Evolutionary conservation across 768 basidiomycete species (phyloP).

Genomic region (Phlebiopsis gigantea): DNA sequence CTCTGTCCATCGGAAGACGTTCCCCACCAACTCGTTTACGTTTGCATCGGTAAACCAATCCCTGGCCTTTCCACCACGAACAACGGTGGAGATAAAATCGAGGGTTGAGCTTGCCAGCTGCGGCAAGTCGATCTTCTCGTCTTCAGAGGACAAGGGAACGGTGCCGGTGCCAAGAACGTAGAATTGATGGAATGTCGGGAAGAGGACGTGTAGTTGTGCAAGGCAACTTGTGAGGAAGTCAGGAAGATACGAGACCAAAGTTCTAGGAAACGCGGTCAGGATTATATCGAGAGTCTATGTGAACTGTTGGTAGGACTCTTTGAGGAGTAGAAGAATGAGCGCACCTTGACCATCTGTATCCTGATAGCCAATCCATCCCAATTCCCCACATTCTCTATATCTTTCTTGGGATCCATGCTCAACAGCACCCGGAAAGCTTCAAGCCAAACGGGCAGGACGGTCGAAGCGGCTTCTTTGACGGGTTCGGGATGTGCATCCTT

Average conservation of each 20-base stretch:
- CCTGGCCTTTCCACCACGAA: slow-evolving; percentile 59
- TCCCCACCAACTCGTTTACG: slow-evolving; percentile 43
- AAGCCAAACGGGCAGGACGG: slow-evolving; percentile 88
- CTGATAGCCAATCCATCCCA: slow-evolving; percentile 84
- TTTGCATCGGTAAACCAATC: slow-evolving; percentile 57
- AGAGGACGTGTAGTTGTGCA: slow-evolving; percentile 52
- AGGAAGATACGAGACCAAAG: slow-evolving; percentile 57
- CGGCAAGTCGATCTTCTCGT: slow-evolving; percentile 68
- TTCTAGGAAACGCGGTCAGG: slow-evolving; percentile 75
- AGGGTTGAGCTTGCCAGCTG: slow-evolving; percentile 74
- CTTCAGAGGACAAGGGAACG: slow-evolving; percentile 65
- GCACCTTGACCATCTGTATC: slow-evolving; percentile 81
- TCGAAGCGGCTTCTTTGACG: slow-evolving; percentile 74
- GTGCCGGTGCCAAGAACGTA: slow-evolving; percentile 54
- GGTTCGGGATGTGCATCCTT: slow-evolving; percentile 88
- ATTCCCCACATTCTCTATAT: slow-evolving; percentile 49
- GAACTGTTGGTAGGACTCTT: not conserved
- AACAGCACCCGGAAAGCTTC: slow-evolving; percentile 81
- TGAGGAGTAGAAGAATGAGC: slow-evolving; percentile 10
- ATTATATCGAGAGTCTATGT: slow-evolving; percentile 73
- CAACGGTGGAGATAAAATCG: slow-evolving; percentile 69
- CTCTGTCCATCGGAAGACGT: slow-evolving; percentile 67
- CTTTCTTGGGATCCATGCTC: slow-evolving; percentile 53
- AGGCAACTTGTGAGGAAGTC: slow-evolving; percentile 56
- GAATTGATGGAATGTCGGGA: slow-evolving; percentile 54